phyloP scores from a whole-genome alignment of 2,329 filamentous ascomycete species.

The Hortaea sp. region DNA sequence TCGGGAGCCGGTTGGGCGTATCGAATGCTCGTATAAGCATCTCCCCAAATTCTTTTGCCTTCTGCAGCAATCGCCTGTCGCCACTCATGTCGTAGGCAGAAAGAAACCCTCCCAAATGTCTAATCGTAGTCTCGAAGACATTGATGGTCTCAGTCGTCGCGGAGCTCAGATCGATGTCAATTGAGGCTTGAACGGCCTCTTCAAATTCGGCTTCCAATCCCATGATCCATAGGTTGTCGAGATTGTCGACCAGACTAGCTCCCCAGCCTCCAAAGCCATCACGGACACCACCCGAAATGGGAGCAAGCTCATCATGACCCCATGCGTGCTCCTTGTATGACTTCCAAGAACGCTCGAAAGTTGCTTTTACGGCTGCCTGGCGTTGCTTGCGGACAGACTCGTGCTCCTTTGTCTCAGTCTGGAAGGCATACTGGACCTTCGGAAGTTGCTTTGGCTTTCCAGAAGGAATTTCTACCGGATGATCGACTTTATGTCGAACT shows the following conservation, averaged over 20 bases:
- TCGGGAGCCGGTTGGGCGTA: constrained; percentile 35
- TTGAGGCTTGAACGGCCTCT: constrained; percentile 33
- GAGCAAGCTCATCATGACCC: constrained; percentile 39
- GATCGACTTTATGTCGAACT: constrained; percentile 30
- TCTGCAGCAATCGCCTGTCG: constrained; percentile 25
- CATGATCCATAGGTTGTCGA: constrained; percentile 41
- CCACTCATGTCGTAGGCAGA: constrained; percentile 27
- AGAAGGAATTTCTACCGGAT: constrained; percentile 28
- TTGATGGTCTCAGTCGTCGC: constrained; percentile 32
- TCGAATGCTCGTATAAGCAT: constrained; percentile 41
- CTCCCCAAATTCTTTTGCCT: constrained; percentile 28
- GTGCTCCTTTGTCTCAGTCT: constrained; percentile 23
- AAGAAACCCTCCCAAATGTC: constrained; percentile 29
- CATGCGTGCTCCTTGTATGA: constrained; percentile 36
- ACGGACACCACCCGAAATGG: constrained; percentile 30
- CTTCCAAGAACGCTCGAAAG: constrained; percentile 36
- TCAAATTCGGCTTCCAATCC: constrained; percentile 37
- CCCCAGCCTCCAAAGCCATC: constrained; percentile 40
- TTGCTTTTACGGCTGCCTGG: constrained; percentile 30
- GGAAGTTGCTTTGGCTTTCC: constrained; percentile 29
- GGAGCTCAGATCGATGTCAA: constrained; percentile 34
- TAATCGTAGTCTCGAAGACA: constrained; percentile 41
- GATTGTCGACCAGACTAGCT: constrained; percentile 35
- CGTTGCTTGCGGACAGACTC: constrained; percentile 24
- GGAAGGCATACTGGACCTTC: constrained; percentile 33